A percentile compares a stretch with the other conserved stretches of the same genome.
Conservation (phyloP, 306 rosid genomes). For the Pterocarpus santalinus region DNA sequence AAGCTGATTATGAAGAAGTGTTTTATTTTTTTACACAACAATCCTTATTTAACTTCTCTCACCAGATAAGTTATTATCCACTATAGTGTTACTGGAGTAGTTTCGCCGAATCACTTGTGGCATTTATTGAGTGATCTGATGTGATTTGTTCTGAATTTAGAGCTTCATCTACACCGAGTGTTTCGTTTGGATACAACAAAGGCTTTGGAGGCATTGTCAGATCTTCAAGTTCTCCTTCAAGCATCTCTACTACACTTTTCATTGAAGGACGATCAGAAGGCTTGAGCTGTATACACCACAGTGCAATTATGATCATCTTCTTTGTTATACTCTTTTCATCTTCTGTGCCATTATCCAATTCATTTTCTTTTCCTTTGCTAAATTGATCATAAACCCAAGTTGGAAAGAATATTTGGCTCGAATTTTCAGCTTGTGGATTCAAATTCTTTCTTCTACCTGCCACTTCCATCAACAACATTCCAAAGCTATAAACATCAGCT, state of each 20-base stretch:
- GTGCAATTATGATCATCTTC: slow-evolving; percentile 43
- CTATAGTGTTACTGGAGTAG: neutral
- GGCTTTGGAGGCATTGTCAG: slow-evolving; percentile 40
- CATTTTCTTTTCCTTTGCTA: neutral
- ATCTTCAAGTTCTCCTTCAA: slow-evolving; percentile 32
- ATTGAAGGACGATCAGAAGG: slow-evolving; percentile 46
- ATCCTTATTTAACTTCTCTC: neutral
- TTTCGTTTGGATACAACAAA: slow-evolving; percentile 9
- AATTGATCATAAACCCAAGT: slow-evolving; percentile 21
- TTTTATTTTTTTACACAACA: no score
- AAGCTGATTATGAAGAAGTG: no score
- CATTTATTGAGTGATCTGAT: neutral
- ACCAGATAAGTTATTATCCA: neutral
- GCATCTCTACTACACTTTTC: slow-evolving; percentile 40
- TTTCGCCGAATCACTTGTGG: neutral
- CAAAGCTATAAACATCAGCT: slow-evolving; percentile 14
- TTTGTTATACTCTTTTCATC: slow-evolving; percentile 3
- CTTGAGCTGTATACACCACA: slow-evolving; percentile 48
- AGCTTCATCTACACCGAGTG: neutral
- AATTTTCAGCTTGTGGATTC: neutral
- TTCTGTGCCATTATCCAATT: neutral
- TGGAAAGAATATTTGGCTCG: slow-evolving; percentile 34
- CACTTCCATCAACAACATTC: slow-evolving; percentile 21
- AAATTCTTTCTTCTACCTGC: neutral
- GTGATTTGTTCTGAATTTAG: neutral